Evolutionary conservation across 768 basidiomycete genomes (phyloP).

Genomic region (Cytidiella melzeri): DNA sequence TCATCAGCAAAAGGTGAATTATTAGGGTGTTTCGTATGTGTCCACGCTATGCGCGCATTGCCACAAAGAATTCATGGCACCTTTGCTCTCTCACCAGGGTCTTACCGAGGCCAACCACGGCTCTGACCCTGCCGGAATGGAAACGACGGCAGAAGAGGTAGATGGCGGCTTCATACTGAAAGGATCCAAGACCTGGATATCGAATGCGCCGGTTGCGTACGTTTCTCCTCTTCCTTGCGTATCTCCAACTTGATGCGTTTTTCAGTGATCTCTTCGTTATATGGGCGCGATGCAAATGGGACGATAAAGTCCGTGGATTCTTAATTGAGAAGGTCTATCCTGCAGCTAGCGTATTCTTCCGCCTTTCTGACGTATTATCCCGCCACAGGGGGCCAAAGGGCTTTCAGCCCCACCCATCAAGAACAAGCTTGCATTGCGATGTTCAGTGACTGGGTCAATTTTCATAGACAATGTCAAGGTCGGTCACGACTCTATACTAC

Average conservation of each 20-base stretch:
- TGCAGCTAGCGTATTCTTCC: neutral
- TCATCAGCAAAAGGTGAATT: conserved; percentile 73
- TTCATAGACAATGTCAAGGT: conserved; percentile 90
- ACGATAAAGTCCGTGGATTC: conserved; percentile 85
- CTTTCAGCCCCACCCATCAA: conserved; percentile 83
- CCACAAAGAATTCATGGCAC: neutral
- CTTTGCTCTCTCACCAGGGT: conserved; percentile 65
- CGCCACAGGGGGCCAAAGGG: conserved; percentile 70
- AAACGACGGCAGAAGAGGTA: conserved; percentile 80
- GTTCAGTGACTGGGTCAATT: conserved; percentile 77
- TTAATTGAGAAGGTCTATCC: conserved; percentile 74
- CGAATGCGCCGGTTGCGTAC: conserved; percentile 87
- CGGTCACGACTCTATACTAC: conserved; percentile 68
- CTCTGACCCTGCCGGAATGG: conserved; percentile 97
- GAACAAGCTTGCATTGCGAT: conserved; percentile 89
- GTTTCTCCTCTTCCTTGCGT: conserved; percentile 16
- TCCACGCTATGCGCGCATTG: neutral
- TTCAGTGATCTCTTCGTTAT: conserved; percentile 81
- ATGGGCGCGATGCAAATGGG: conserved; percentile 96
- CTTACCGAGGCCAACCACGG: conserved; percentile 96
- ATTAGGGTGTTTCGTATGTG: conserved; percentile 85
- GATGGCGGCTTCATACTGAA: conserved; percentile 82
- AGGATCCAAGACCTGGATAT: conserved; percentile 97
- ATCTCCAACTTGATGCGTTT: neutral
- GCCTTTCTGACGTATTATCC: neutral